Percentiles rank a stretch among this genome's conserved stretches.
phyloP scores from a whole-genome alignment of 2,329 filamentous ascomycete species.

The Knufia fluminis region DNA sequence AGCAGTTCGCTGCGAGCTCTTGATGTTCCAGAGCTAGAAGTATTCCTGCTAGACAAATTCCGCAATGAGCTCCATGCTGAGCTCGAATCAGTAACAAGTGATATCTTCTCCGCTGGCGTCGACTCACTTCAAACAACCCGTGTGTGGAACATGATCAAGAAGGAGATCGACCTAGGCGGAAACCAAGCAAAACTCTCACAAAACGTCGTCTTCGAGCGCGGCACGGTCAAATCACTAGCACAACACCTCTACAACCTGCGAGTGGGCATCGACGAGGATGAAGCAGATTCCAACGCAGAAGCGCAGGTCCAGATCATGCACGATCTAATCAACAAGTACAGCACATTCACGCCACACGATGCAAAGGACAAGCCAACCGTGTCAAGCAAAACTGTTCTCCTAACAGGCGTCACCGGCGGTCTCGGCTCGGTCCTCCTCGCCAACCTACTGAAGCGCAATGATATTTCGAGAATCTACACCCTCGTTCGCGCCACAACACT shows the following conservation, averaged over 20 bases:
- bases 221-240: slow-evolving; percentile 38
- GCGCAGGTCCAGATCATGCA: slow-evolving; percentile 36
- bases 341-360: slow-evolving; percentile 10
- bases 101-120: slow-evolving; percentile 16
- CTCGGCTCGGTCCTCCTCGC: slow-evolving; percentile 51
- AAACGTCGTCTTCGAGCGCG: slow-evolving; percentile 52
- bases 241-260: slow-evolving; percentile 27
- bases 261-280: slow-evolving; percentile 12
- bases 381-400: slow-evolving; percentile 9
- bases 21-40: slow-evolving; percentile 11
- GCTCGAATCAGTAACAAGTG: slow-evolving; percentile 9
- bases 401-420: slow-evolving; percentile 58
- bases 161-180: slow-evolving; percentile 12
- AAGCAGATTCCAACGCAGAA: slow-evolving; percentile 14
- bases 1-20: slow-evolving; percentile 1
- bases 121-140: slow-evolving; percentile 14
- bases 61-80: slow-evolving; percentile 6
- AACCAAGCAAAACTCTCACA: slow-evolving; percentile 34
- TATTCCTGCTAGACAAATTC: slow-evolving; percentile 12
- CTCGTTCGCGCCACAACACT: slow-evolving; percentile 42
- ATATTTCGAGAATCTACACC: slow-evolving; percentile 44
- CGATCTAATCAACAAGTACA: slow-evolving; percentile 36
- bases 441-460: slow-evolving; percentile 29
- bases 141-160: slow-evolving; percentile 37
- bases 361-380: slow-evolving; percentile 3